Percentiles rank a stretch among this genome's conserved stretches.
These are phyloP conservation scores for Cryptosporidium baileyi DNA, from an alignment of 169 alveolate species.

Conservation along the genomic window DNA sequence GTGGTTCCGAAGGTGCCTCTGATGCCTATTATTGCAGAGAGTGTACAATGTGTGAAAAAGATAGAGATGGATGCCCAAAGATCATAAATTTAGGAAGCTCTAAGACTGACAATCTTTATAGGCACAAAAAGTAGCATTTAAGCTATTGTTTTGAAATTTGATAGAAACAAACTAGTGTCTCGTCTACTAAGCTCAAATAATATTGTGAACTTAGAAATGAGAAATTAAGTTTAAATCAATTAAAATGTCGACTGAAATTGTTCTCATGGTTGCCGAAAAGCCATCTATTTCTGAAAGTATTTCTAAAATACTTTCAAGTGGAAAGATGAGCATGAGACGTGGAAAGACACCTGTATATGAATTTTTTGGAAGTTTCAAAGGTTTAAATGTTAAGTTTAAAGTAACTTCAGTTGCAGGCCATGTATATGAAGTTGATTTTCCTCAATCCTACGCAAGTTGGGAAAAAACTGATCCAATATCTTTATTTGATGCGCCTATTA, in stretches of 20 bases:
- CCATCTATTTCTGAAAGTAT: constrained; percentile 97
- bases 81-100: constrained; percentile 97
- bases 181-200: constrained; percentile 25
- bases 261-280: constrained; percentile 99
- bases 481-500: constrained; percentile 93
- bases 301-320: constrained; percentile 89
- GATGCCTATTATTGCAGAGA: constrained; percentile 99
- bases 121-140: constrained; percentile 89
- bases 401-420: constrained; percentile 95
- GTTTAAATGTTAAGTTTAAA: constrained; percentile 76
- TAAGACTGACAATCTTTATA: constrained; percentile 96
- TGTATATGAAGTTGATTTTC: constrained; percentile 94
- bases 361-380: constrained; percentile 85
- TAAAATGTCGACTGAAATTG: constrained; percentile 68
- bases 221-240: neutral
- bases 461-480: constrained; percentile 90
- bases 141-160: neutral
- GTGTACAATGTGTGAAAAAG: constrained; percentile 97
- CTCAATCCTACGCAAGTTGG: constrained; percentile 92
- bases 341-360: constrained; percentile 85
- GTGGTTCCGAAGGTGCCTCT: constrained; percentile 98
- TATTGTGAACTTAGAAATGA: neutral
- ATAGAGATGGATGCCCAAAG: constrained; percentile 99
- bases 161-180: constrained; percentile 3
- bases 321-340: constrained; percentile 75